These are phyloP conservation scores for Sinapis alba DNA, from an alignment of 441 rosid species.

Conservation along the genomic window DNA sequence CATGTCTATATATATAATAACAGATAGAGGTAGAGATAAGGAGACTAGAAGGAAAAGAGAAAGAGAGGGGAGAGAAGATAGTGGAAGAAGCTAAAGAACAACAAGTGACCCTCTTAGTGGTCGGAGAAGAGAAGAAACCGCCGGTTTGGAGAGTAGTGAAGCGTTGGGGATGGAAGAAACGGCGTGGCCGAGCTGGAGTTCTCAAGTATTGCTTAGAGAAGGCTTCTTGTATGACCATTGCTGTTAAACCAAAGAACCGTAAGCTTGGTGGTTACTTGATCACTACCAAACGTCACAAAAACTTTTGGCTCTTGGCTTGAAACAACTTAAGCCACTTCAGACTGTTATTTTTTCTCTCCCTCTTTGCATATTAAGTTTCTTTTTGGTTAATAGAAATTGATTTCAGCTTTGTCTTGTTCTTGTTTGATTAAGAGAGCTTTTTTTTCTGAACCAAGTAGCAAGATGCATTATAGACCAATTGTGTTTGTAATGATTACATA, in stretches of 20 bases:
- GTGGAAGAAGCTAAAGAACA: conserved; percentile 72
- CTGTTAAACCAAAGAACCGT: conserved; percentile 81
- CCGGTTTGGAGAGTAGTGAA: conserved; percentile 61
- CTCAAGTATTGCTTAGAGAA: conserved; percentile 78
- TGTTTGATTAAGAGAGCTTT: neutral
- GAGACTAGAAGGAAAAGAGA: conserved; percentile 61
- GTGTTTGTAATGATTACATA: neutral
- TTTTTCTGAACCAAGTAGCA: neutral
- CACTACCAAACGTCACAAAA: conserved; percentile 93
- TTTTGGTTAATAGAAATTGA: neutral
- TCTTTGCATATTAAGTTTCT: neutral
- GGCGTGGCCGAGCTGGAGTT: conserved; percentile 50
- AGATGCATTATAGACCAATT: neutral
- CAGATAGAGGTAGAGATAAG: conserved; percentile 64
- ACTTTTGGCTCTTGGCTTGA: conserved; percentile 93
- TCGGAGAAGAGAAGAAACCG: conserved; percentile 72
- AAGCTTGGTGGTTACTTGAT: conserved; percentile 89
- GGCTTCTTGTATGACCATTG: conserved; percentile 87
- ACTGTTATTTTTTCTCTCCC: neutral
- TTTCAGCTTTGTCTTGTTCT: neutral
- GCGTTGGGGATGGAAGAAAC: conserved; percentile 56
- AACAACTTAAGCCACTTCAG: neutral
- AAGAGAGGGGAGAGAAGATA: conserved; percentile 63
- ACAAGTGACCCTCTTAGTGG: conserved; percentile 62
- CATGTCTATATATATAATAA: neutral